Conservation (phyloP, 352 stramenopile species). For the Globisporangium uncinulatum region DNA sequence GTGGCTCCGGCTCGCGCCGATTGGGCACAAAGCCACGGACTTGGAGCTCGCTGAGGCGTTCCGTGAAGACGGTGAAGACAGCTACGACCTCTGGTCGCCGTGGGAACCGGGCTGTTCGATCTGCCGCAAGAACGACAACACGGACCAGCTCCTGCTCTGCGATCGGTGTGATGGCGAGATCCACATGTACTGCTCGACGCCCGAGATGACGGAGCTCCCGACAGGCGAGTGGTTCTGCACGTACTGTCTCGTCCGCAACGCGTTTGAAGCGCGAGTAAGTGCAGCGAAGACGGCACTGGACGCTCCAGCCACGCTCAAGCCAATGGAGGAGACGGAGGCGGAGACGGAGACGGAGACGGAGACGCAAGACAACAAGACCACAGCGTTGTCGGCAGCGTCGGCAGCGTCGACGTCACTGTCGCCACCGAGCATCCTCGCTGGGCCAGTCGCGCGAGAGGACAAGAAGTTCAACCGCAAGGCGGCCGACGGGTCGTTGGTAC, state of each 20-base stretch:
- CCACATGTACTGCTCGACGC: slow-evolving; percentile 80
- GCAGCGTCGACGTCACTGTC: slow-evolving; percentile 8
- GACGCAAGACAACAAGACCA: slow-evolving; percentile 5
- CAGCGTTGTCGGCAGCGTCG: not conserved
- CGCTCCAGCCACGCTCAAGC: slow-evolving; percentile 1
- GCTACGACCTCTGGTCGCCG: slow-evolving; percentile 68
- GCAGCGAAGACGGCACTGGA: slow-evolving; percentile 10
- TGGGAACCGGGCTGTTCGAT: slow-evolving; percentile 79
- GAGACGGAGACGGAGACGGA: slow-evolving; percentile 6
- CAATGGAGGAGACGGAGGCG: not conserved
- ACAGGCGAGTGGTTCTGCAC: slow-evolving; percentile 81
- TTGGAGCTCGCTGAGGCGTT: slow-evolving; percentile 51
- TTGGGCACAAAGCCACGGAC: slow-evolving; percentile 40
- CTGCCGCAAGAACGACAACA: slow-evolving; percentile 69
- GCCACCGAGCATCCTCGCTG: slow-evolving; percentile 49
- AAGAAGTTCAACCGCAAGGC: slow-evolving; percentile 73
- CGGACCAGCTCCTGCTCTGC: slow-evolving; percentile 75
- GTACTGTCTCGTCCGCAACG: slow-evolving; percentile 56
- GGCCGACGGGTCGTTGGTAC: slow-evolving; percentile 13
- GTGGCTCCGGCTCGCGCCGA: slow-evolving; percentile 69
- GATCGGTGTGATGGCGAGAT: slow-evolving; percentile 86
- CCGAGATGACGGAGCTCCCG: slow-evolving; percentile 60
- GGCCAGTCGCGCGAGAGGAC: slow-evolving; percentile 31
- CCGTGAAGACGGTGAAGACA: slow-evolving; percentile 46
- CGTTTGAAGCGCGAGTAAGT: slow-evolving; percentile 29